These are phyloP conservation scores for Cucumis hystrix DNA, from an alignment of 306 rosid species.

Conservation along the genomic window DNA sequence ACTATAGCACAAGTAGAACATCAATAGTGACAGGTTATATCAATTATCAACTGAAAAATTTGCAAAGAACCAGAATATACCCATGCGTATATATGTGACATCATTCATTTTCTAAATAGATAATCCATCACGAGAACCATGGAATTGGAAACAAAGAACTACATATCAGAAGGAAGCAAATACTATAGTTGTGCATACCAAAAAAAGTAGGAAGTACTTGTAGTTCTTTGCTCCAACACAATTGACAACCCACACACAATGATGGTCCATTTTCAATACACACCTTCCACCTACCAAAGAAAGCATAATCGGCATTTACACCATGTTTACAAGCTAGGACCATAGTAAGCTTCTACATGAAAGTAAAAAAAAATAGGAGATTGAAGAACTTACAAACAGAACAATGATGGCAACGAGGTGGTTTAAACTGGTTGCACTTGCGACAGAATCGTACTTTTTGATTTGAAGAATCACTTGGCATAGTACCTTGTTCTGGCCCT, in stretches of 20 bases:
- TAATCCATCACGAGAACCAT: neutral
- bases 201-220: constrained; percentile 62
- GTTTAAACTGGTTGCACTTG: constrained; percentile 67
- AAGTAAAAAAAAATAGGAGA: neutral
- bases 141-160: neutral
- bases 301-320: constrained; percentile 9
- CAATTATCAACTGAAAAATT: neutral
- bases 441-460: constrained; percentile 45
- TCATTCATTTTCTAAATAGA: neutral
- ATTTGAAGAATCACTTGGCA: constrained; percentile 14
- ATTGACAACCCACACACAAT: constrained; percentile 74
- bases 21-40: neutral
- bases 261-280: constrained; percentile 73
- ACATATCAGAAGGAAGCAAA: neutral
- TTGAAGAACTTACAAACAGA: constrained; percentile 54
- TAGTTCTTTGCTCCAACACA: constrained; percentile 79
- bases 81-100: neutral
- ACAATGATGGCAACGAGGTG: constrained; percentile 75
- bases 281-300: constrained; percentile 60
- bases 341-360: neutral
- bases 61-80: neutral
- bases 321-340: neutral
- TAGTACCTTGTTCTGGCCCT: constrained; percentile 10
- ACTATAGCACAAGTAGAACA: neutral
- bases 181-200: constrained; percentile 30